Base-by-base conservation (phyloP, 2,329 filamentous ascomycete genomes). In the Colletotrichum lindemuthianum region DNA sequence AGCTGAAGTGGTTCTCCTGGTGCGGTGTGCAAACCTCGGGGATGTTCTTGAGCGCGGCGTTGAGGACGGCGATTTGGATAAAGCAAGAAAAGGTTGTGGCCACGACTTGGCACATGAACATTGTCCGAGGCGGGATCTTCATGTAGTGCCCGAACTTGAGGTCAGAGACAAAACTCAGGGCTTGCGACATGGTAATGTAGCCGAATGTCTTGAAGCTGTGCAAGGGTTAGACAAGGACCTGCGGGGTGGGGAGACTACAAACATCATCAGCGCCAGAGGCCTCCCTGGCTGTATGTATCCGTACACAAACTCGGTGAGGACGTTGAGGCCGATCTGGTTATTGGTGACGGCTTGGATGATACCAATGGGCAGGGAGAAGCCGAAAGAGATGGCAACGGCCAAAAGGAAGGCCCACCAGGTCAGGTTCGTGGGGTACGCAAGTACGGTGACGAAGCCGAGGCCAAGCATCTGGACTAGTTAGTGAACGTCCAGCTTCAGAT, bases 71-170 rank as follows among this genome's bases (percentile, higher is more conserved):
- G 60, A 91, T 83, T 72, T 91, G 89, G 43, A 91, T 84, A 67
- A 91, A 83, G 74, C 86, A 90, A 0, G 87, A 88, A 71, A 90
- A 82, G 0, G 89, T 85, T 0, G 88, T 90, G 8, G 89, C 88
- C 2, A 89, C 83, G 4, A 90, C 83, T 72, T 91, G 89, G 5
- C 83, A 82, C 76, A 85, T 81, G 76, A 91, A 91, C 79, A 90
- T 89, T 13, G 86, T 88, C 15, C 87, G 81, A 12, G 88, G 88
- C 0, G 89, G 88, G 9, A 88, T 86, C 75, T 88, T 88, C 88
- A 92, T 91, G 78, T 92, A 92, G 72, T 92, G 90, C 6, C 87
- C 89, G 48, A 90, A 87, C 71, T 91, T 91, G 67, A 91, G 80
- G 70, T 91, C 89, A 8, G 85, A 81, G 10, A 87, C 81, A 71